Evolutionary conservation across 192 early-diverging fungal genomes (phyloP), one percentile per base, ranked within the genome.

Genomic region (Linnemannia elongata): DNA sequence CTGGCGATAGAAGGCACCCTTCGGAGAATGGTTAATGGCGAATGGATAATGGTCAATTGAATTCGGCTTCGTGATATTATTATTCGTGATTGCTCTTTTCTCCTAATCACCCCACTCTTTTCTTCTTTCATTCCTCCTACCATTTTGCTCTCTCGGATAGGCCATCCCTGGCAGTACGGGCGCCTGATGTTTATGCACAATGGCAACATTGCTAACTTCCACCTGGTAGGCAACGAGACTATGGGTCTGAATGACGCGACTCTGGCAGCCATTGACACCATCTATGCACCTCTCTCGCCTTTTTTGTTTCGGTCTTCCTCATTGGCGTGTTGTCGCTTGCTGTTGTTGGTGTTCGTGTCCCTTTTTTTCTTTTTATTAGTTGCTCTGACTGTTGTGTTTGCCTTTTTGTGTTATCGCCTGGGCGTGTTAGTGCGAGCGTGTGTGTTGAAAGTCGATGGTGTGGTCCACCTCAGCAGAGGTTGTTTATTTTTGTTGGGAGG

Each of bases 181-280:
- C 90, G 92, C 60, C 87, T 96, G 33, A 96, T 96, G 95, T 96
- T 94, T 90, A 95, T 95, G 95, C 95, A 96, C 88, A 94, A 96
- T 85, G 95, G 95, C 66, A 82, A 88, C 77, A 93, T 96, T 81
- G 90, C 85, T 68, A 88, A 93, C 38, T 96, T 96, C 68, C 82
- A 92, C 33, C 92, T 89, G 89, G 92, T 91, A 90, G 79, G 85
- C 47, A 24, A 36, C 66, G 4, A 4, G 12, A 1, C 24, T 20
- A 35, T 55, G 33, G 22, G 12, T 33, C 38, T 22, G 68, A 80
- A 86, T 86, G 74, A 86, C 83, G 83, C 78, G 54, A 86, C 75
- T 52, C 45, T 72, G 69, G 17, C 15, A 17, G 8, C 2, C 17
- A 57, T 75, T 86, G 78, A 81, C 83, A 81, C 83, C 78, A 86